Evolutionary conservation across 805 yeast species (phyloP).

Genomic region (Lipomyces anomalus): DNA sequence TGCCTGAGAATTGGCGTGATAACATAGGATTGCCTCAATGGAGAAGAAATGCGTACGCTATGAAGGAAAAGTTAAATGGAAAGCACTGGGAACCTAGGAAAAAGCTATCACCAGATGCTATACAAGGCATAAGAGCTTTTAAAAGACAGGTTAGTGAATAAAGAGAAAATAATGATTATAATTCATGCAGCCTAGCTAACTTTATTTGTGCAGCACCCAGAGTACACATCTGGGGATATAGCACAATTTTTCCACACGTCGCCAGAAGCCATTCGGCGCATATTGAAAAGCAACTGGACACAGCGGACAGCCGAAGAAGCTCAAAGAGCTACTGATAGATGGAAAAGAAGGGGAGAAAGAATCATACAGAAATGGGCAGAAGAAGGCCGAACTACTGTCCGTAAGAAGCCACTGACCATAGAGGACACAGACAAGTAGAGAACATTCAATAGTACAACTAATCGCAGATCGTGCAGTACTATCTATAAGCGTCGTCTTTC

Average conservation of each 20-base stretch:
- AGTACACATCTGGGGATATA: conserved; percentile 52
- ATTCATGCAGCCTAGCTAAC: background rate
- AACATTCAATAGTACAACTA: background rate
- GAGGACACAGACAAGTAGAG: background rate
- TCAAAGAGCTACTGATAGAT: conserved; percentile 42
- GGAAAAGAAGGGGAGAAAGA: conserved; percentile 45
- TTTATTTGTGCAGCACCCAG: conserved; percentile 41
- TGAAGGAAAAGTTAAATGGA: conserved; percentile 55
- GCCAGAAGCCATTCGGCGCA: conserved; percentile 77
- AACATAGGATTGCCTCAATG: conserved; percentile 51
- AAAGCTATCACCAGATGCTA: conserved; percentile 60
- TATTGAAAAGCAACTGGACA: conserved; percentile 68
- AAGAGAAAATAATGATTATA: background rate
- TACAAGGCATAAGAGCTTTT: conserved; percentile 56
- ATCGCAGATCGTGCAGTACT: background rate
- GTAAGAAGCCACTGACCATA: background rate
- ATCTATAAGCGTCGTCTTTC: background rate
- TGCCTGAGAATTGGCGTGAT: conserved; percentile 46
- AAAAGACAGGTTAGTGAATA: conserved; percentile 37
- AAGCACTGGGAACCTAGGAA: conserved; percentile 62
- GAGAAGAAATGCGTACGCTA: conserved; percentile 61
- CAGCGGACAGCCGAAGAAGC: conserved; percentile 54
- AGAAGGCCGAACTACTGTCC: conserved; percentile 6
- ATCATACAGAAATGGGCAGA: conserved; percentile 14
- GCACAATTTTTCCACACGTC: conserved; percentile 63